Evolutionary conservation across 225 moss, liverwort and hornwort species (phyloP), one percentile per base, ranked within the genome.

Genomic region (Marchantia polymorpha): DNA sequence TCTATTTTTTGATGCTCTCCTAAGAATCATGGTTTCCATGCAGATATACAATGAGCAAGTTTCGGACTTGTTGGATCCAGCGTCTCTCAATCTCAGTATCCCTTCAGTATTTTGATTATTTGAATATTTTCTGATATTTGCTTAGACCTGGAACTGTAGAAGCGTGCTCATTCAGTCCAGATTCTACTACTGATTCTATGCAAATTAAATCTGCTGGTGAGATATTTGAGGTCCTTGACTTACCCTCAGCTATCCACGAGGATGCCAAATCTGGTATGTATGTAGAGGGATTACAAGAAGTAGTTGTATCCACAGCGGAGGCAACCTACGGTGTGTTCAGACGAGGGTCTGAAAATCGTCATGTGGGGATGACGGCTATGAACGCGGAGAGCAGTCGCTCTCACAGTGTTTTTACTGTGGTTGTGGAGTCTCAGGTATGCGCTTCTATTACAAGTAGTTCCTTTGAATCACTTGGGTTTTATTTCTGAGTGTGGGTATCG

Each of bases 321-420:
- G 89, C 89, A 27, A 89, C 89, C 0, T 89, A 89, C 31, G 89
- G 86, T 31, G 89, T 89, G 52, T 89, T 89, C 27, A 77, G 89
- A 68, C 74, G 89, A 61, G 89, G 89, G 7, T 89, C 89, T 20
- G 89, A 89, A 79, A 89, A 89, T 76, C 86, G 89, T 31, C 89
- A 89, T 66, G 90, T 94, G 30, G 94, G 94, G 46, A 86, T 91
- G 72, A 99, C 97, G 58, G 79, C 97, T 39, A 99, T 99, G 97
- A 99, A 99, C 25, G 88, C 86, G 81, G 97, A 99, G 82, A 99
- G 97, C 75, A 95, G 94, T 69, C 90, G 97, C 14, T 99, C 97
- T n/a, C 97, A 99, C 85, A 92, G 92, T 79, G 95, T 99, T 10
- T 95, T 99, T 64, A 99, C 97, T 19, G 92, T 94, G 71, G 95